Conservation (phyloP, 805 yeast genomes). For the baker's yeast (Saccharomyces cerevisiae) region DNA sequence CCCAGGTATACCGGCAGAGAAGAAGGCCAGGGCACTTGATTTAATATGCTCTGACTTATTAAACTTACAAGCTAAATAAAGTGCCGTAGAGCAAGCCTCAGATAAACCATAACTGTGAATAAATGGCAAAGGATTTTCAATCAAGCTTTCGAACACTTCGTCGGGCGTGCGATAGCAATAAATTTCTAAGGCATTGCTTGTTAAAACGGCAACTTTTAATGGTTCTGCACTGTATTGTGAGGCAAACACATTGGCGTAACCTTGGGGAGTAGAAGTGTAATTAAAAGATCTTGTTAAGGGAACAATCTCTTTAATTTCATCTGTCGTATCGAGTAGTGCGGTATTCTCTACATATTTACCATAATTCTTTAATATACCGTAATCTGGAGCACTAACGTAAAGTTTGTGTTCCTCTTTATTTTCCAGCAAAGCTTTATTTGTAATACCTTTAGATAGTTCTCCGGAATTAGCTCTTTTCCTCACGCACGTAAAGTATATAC, state of each 20-base stretch:
- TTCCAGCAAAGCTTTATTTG: constrained; percentile 19
- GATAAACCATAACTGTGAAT: constrained; percentile 71
- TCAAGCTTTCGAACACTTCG: constrained; percentile 55
- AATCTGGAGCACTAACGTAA: constrained; percentile 70
- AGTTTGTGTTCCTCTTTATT: constrained; percentile 32
- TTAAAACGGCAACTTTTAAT: constrained; percentile 67
- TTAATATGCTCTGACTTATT: constrained; percentile 43
- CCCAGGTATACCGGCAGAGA: constrained; percentile 32
- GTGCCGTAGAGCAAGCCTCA: constrained; percentile 79
- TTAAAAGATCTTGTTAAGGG: constrained; percentile 62
- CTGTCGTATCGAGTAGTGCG: constrained; percentile 52
- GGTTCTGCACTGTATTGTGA: constrained; percentile 64
- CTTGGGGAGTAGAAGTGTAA: constrained; percentile 63
- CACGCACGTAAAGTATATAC: constrained; percentile 63
- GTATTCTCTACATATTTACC: constrained; percentile 68
- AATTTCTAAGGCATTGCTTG: constrained; percentile 65
- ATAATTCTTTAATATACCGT: constrained; percentile 66
- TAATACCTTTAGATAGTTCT: neutral
- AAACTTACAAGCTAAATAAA: constrained; percentile 68
- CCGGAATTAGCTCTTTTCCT: constrained; percentile 11
- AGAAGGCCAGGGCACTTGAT: constrained; percentile 33
- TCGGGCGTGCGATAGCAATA: constrained; percentile 72
- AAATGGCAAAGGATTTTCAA: constrained; percentile 59
- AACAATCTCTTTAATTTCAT: constrained; percentile 59
- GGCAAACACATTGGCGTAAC: constrained; percentile 75